phyloP scores from a whole-genome alignment of 1,284 basidiomycete genomes.

The Sporisorium scitamineum region DNA sequence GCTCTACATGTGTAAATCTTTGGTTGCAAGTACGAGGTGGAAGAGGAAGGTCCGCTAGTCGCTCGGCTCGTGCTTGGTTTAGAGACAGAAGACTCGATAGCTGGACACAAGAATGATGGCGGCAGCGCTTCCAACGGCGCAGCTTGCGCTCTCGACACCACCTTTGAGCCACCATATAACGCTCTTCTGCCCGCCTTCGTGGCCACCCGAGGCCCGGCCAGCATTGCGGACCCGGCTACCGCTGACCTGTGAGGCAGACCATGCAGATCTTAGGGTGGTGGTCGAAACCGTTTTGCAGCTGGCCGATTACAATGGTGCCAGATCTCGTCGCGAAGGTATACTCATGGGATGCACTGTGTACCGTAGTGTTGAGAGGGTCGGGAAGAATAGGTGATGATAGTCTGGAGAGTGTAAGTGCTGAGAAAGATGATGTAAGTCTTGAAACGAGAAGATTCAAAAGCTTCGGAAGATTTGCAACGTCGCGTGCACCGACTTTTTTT shows the following conservation, averaged over 20 bases:
- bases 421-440: slow-evolving; percentile 25
- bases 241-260: slow-evolving; percentile 11
- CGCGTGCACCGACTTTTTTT: slow-evolving; percentile 29
- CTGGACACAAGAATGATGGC: slow-evolving; percentile 32
- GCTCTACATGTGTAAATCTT: neutral
- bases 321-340: neutral
- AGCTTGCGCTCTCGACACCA: neutral
- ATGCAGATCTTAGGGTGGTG: slow-evolving; percentile 13
- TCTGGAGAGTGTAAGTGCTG: neutral
- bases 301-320: neutral
- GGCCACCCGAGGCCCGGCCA: slow-evolving; percentile 29
- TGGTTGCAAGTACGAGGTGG: neutral
- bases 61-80: neutral
- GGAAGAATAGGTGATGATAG: slow-evolving; percentile 1
- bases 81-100: slow-evolving; percentile 4
- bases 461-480: slow-evolving; percentile 20
- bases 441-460: neutral
- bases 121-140: slow-evolving; percentile 7
- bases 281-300: neutral
- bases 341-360: neutral
- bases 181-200: slow-evolving; percentile 12
- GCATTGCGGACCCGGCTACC: slow-evolving; percentile 37
- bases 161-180: slow-evolving; percentile 1
- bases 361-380: neutral
- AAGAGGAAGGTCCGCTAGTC: slow-evolving; percentile 10